Percentiles rank a stretch among this genome's conserved stretches.
Conservation (phyloP, 2,329 filamentous ascomycete species). For the Xylaria hypoxylon region DNA sequence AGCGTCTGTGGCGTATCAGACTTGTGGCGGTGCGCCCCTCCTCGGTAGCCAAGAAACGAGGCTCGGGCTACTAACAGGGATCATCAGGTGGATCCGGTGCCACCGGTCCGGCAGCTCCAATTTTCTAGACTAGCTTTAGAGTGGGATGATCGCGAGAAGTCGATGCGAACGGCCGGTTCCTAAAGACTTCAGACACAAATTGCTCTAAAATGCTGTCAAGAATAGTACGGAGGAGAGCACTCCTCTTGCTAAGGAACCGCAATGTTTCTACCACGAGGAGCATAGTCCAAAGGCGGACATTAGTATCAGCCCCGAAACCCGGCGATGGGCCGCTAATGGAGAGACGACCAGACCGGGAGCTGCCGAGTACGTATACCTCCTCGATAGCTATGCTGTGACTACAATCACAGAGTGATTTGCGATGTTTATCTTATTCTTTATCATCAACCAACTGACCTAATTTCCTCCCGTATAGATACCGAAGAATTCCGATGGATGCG, state of each 20-base stretch:
- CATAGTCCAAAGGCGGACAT: conserved; percentile 55
- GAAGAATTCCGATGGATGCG: conserved; percentile 71
- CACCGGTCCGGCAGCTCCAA: conserved; percentile 26
- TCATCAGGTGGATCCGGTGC: background rate
- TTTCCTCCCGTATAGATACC: conserved; percentile 52
- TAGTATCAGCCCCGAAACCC: conserved; percentile 67
- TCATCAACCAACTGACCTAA: conserved; percentile 7
- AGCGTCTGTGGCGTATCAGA: conserved; percentile 24
- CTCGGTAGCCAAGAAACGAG: background rate
- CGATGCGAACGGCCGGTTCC: conserved; percentile 17
- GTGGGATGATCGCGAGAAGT: conserved; percentile 39
- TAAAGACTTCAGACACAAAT: conserved; percentile 22
- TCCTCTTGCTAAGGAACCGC: conserved; percentile 42
- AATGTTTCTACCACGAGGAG: conserved; percentile 33
- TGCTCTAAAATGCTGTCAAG: conserved; percentile 51
- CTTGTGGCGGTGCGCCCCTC: conserved; percentile 7
- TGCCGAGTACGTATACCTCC: conserved; percentile 64
- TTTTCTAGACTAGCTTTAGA: conserved; percentile 22
- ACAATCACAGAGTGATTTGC: background rate
- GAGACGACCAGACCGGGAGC: conserved; percentile 72
- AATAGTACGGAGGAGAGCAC: conserved; percentile 50
- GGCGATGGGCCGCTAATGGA: conserved; percentile 74
- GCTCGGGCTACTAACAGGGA: background rate
- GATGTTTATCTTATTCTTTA: background rate
- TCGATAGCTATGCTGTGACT: background rate